Evolutionary conservation across 2,329 filamentous ascomycete species (phyloP).

Genomic region (Fragosphaeria purpurea): DNA sequence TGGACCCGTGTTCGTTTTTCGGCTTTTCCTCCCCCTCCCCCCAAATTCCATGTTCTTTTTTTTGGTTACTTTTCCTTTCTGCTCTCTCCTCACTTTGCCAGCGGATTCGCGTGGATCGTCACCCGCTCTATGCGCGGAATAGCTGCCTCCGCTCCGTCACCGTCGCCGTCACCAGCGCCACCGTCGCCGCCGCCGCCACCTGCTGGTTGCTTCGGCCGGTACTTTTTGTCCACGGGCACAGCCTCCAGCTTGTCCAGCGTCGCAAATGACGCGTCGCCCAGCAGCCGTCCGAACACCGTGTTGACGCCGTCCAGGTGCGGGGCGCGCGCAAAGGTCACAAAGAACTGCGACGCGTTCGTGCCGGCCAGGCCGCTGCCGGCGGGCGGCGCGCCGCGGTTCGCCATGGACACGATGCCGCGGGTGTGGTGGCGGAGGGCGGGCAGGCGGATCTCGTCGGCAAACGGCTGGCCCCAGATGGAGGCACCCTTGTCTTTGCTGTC

Average conservation of each 20-base stretch:
- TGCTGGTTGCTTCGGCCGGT: constrained; percentile 52
- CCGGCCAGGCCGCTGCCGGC: constrained; percentile 29
- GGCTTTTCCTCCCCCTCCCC: too few species aligned
- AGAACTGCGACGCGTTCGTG: constrained; percentile 74
- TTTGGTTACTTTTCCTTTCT: too few species aligned
- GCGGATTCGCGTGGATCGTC: constrained; percentile 69
- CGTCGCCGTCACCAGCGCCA: background rate
- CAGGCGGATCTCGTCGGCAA: constrained; percentile 67
- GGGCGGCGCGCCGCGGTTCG: constrained; percentile 51
- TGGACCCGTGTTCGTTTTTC: too few species aligned
- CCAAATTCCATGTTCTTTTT: too few species aligned
- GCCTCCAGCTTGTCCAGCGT: constrained; percentile 63
- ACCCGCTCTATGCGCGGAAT: constrained; percentile 50
- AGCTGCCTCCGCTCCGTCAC: constrained; percentile 21
- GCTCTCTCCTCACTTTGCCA: constrained; percentile 38
- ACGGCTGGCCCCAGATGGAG: constrained; percentile 64
- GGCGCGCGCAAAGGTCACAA: constrained; percentile 66
- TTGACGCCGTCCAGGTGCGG: constrained; percentile 77
- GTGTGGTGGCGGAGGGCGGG: constrained; percentile 58
- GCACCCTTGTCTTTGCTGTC: constrained; percentile 37
- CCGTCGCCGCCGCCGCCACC: constrained; percentile 21
- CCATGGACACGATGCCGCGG: constrained; percentile 66
- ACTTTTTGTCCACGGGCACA: constrained; percentile 68
- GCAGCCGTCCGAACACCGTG: constrained; percentile 69
- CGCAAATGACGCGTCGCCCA: constrained; percentile 52